Conservation (phyloP, 1,139 yeast genomes). For the Casaregolazyma lundiana region DNA sequence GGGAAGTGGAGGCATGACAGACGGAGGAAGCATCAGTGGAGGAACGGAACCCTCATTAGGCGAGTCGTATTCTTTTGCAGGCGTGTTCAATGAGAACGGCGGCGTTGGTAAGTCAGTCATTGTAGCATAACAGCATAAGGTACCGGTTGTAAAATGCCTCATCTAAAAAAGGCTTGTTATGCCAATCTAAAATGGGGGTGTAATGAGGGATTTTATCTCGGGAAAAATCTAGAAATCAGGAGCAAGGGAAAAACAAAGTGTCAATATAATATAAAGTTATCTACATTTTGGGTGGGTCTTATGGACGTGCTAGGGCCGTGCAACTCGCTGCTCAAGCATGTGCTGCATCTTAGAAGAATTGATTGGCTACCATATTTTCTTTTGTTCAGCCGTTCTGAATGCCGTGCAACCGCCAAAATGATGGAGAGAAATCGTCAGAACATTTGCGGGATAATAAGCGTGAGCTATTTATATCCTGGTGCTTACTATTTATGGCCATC, state of each 20-base stretch:
- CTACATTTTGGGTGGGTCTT: background rate
- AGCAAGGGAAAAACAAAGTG: too few species aligned
- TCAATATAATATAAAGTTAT: background rate
- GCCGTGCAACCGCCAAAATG: too few species aligned
- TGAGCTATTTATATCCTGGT: too few species aligned
- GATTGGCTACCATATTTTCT: background rate
- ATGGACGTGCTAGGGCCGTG: too few species aligned
- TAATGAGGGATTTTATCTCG: background rate
- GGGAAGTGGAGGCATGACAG: background rate
- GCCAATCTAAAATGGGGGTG: too few species aligned
- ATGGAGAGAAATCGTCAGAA: too few species aligned
- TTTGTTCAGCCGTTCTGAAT: background rate
- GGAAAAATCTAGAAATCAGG: too few species aligned
- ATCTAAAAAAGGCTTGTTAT: too few species aligned
- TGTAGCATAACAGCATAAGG: background rate
- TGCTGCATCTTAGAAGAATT: background rate
- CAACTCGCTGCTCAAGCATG: too few species aligned
- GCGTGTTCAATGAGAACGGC: background rate
- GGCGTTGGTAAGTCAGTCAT: background rate
- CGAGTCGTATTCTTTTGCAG: background rate
- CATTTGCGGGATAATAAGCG: too few species aligned
- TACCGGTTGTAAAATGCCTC: background rate
- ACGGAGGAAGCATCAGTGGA: constrained; percentile 5
- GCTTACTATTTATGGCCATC: too few species aligned
- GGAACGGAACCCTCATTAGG: constrained; percentile 3